phyloP scores from a whole-genome alignment of 78 protist genomes.

The Emiliania huxleyi region DNA sequence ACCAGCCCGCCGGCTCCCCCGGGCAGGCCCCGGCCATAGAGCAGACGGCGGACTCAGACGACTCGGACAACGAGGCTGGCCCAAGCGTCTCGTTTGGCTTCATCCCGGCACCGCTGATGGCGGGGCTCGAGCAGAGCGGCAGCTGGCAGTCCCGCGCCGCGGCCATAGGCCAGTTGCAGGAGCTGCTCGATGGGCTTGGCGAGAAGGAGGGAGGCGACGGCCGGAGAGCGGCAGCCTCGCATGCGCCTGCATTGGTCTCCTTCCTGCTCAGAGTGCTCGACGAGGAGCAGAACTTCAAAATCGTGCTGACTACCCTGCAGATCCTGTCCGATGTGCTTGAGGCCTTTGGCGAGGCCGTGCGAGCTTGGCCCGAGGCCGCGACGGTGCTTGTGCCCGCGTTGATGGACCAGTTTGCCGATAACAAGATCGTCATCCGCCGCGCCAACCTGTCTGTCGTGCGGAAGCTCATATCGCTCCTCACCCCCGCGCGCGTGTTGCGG shows the following conservation, averaged over 20 bases:
- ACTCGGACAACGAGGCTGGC: background rate
- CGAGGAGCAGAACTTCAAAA: background rate
- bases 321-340: background rate
- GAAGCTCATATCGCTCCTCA: background rate
- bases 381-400: background rate
- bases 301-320: background rate
- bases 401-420: background rate
- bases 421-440: constrained; percentile 18
- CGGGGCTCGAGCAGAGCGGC: background rate
- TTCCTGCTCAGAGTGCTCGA: background rate
- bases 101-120: background rate
- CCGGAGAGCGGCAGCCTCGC: background rate
- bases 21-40: background rate
- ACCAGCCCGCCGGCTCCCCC: too few species aligned
- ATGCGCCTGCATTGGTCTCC: background rate
- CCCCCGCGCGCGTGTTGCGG: background rate
- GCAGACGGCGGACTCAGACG: background rate
- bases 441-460: background rate
- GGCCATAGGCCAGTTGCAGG: background rate
- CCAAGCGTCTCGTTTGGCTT: background rate
- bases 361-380: background rate
- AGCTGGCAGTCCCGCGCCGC: background rate
- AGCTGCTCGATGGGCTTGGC: background rate
- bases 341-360: background rate
- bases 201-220: background rate